Base-by-base conservation (phyloP, 2,329 filamentous ascomycete genomes). In the Bipolaris victoriae region DNA sequence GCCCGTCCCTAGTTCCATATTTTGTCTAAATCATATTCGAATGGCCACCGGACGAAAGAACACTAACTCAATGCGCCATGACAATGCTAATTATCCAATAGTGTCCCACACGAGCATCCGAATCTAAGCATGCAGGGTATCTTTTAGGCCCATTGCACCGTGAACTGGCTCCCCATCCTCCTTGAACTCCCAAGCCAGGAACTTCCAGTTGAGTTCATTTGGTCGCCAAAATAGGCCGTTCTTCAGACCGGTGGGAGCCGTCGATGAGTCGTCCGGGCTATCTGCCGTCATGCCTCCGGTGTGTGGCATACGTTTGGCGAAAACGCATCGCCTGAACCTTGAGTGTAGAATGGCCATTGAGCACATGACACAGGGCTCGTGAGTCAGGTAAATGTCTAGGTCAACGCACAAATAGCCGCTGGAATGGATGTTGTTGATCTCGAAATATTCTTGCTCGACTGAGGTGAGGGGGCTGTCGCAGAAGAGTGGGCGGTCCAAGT, bases 301-400 rank as follows among this genome's bases (percentile, higher is more conserved):
- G 62, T 86, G 80, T 45, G 85, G 84, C 90, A 96, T 95, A 53
- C 90, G 86, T 61, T 88, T 83, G 62, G 86, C 87, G 77, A 97
- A 96, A 37, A 96, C 84, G 49, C 93, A 90, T 51, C 90, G 88
- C 43, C 91, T 88, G 83, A 99, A 97, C 49, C 95, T 87, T 7
- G 94, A 97, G 74, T 98, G 93, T 20, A 98, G 83, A 66, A 98
- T 90, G 1, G 91, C 95, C 95, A 98, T 98, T 35, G 90, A 92
- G 78, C 95, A 99, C 86, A 96, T 96, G 58, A 96, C 86, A 74
- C 95, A 99, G 5, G 95, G 95, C 78, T 99, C 95, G 72, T 98
- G 93, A 2, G 93, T 97, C 59, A 96, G 83, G 78, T 97, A 98
- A 55, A 99, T 85, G 76, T 98, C 94, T 29, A 99, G 84, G 52